These are phyloP conservation scores for Hysterium pulicare DNA, from an alignment of 2,329 filamentous ascomycete species.

Conservation along the genomic window DNA sequence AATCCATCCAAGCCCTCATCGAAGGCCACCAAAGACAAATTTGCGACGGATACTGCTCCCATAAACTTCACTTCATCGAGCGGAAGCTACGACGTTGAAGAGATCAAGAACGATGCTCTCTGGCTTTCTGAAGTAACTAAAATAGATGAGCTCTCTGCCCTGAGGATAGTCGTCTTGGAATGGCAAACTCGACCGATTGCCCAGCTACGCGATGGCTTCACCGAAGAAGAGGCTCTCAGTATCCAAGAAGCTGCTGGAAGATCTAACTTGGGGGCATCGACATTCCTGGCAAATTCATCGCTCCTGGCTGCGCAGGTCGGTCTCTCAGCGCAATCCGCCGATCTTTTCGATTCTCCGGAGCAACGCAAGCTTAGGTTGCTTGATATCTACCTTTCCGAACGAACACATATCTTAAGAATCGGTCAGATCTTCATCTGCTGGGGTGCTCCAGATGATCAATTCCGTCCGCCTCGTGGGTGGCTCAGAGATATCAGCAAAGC, in stretches of 20 bases:
- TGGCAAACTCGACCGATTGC: constrained; percentile 75
- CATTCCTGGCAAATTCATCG: constrained; percentile 43
- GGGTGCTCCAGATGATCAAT: not conserved
- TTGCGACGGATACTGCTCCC: constrained; percentile 80
- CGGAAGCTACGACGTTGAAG: constrained; percentile 67
- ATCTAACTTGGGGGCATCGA: constrained; percentile 57
- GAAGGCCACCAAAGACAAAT: constrained; percentile 63
- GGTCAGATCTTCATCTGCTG: constrained; percentile 7
- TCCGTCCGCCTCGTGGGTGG: constrained; percentile 12
- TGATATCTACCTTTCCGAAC: constrained; percentile 65
- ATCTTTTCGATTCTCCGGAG: constrained; percentile 55
- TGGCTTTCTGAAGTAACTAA: constrained; percentile 79
- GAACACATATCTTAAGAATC: constrained; percentile 45
- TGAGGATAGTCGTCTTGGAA: constrained; percentile 78
- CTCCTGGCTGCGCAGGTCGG: constrained; percentile 27
- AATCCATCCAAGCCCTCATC: constrained; percentile 64
- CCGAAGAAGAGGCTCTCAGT: constrained; percentile 73
- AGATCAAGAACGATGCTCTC: constrained; percentile 78
- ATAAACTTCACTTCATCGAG: constrained; percentile 74
- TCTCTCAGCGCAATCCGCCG: constrained; percentile 11
- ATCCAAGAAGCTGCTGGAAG: constrained; percentile 70
- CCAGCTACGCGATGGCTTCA: constrained; percentile 68
- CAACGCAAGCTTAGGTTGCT: constrained; percentile 62
- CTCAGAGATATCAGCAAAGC: constrained; percentile 31
- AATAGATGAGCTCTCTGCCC: constrained; percentile 76